phyloP scores from a whole-genome alignment of 176 grass and related monocot genomes.

The Urochloa ruziziensis region DNA sequence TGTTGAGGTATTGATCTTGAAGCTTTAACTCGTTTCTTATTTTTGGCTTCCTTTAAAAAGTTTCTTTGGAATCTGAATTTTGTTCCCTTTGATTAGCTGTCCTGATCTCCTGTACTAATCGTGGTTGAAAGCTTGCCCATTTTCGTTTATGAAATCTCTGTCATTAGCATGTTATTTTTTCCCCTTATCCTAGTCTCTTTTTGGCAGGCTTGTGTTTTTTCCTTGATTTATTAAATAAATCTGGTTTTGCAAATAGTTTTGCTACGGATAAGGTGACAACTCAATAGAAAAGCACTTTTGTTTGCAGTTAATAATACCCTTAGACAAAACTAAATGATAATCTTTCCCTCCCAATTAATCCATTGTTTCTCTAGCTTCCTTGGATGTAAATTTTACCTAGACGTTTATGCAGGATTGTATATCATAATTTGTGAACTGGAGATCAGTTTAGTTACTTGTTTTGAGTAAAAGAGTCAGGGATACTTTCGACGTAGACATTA shows the following conservation, averaged over 20 bases:
- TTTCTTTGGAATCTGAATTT: not conserved
- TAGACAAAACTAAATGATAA: not conserved
- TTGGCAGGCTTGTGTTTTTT: not conserved
- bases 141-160: not conserved
- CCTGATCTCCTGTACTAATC: not conserved
- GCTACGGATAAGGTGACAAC: not conserved
- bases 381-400: not conserved
- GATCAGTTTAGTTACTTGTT: not conserved
- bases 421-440: not conserved
- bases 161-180: not conserved
- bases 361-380: not conserved
- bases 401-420: not conserved
- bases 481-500: not conserved
- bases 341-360: not conserved
- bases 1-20: constrained; percentile 69
- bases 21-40: not conserved
- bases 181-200: constrained; percentile 14
- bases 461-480: not conserved
- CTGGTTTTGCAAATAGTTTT: not conserved
- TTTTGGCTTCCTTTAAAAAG: not conserved
- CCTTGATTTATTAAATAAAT: not conserved
- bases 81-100: not conserved
- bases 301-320: not conserved
- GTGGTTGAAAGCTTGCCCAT: not conserved
- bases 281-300: not conserved